Conservation (phyloP, 495 filamentous ascomycete genomes). For the Hypomontagnella monticulosa region DNA sequence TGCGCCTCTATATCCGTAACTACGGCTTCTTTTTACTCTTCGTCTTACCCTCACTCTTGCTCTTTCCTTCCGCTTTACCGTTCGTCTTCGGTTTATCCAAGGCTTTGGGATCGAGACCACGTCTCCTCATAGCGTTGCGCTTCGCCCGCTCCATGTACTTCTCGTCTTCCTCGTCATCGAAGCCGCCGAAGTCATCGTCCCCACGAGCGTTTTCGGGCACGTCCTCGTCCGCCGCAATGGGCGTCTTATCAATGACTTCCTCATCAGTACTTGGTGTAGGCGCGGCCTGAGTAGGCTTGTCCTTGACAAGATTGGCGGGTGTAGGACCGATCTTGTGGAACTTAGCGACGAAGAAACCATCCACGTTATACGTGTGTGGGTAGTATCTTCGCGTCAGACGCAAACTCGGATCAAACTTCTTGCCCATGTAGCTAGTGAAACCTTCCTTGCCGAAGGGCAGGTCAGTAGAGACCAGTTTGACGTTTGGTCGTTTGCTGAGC, state of each 20-base stretch:
- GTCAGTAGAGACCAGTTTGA: slow-evolving; percentile 91
- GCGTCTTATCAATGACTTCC: slow-evolving; percentile 60
- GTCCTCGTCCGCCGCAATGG: slow-evolving; percentile 58
- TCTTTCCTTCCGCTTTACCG: slow-evolving; percentile 31
- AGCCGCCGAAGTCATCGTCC: slow-evolving; percentile 79
- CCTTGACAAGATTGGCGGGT: slow-evolving; percentile 63
- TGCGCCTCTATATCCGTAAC: slow-evolving; percentile 11
- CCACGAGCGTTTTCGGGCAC: slow-evolving; percentile 33
- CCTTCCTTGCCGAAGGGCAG: slow-evolving; percentile 93
- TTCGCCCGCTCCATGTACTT: slow-evolving; percentile 81
- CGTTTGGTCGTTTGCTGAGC: slow-evolving; percentile 88
- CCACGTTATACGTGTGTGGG: slow-evolving; percentile 94
- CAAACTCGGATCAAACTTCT: slow-evolving; percentile 86
- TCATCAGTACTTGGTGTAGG: slow-evolving; percentile 40
- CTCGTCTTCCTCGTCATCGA: slow-evolving; percentile 85
- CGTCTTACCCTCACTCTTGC: slow-evolving; percentile 40
- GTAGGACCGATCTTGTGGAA: slow-evolving; percentile 90
- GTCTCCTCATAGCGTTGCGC: slow-evolving; percentile 64
- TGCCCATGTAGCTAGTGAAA: slow-evolving; percentile 86
- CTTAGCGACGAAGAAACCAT: slow-evolving; percentile 98
- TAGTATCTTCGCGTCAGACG: slow-evolving; percentile 89
- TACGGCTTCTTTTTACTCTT: slow-evolving; percentile 44
- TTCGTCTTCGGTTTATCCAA: slow-evolving; percentile 47
- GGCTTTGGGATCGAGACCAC: slow-evolving; percentile 63
- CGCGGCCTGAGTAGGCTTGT: slow-evolving; percentile 43